These are phyloP conservation scores for Turnera subulata DNA, from an alignment of 345 rosid species.

Conservation along the genomic window DNA sequence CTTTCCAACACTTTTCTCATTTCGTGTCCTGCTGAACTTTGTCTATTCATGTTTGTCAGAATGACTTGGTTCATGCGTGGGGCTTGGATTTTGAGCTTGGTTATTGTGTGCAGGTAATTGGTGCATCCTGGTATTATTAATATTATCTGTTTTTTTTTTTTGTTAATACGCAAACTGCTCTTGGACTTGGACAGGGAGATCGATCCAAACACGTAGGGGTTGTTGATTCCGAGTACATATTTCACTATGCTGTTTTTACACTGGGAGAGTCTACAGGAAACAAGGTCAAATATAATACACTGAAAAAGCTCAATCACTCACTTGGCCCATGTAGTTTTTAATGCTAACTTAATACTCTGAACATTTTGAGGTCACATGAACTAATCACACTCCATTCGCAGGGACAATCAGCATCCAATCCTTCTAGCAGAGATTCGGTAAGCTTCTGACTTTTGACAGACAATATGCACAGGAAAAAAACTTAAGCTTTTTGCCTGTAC, in stretches of 20 bases:
- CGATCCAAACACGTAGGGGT: constrained; percentile 62
- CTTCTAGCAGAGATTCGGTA: constrained; percentile 48
- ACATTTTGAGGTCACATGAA: no score
- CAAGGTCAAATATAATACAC: constrained; percentile 29
- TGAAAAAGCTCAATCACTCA: background rate
- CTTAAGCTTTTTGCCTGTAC: no score
- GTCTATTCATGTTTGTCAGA: constrained; percentile 33
- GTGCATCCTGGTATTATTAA: constrained; percentile 2
- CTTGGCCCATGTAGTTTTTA: background rate
- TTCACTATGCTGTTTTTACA: constrained; percentile 60
- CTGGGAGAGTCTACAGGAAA: constrained; percentile 48
- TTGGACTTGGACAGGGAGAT: constrained; percentile 49
- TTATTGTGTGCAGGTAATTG: constrained; percentile 66
- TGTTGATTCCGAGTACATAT: constrained; percentile 68
- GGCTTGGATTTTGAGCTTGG: constrained; percentile 76
- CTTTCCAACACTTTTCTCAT: no score
- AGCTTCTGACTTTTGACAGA: constrained; percentile 10
- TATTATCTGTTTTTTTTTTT: background rate
- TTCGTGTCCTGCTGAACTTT: no score
- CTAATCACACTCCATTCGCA: constrained; percentile 6
- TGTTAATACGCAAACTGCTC: background rate
- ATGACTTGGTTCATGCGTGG: constrained; percentile 75
- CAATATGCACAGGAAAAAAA: no score
- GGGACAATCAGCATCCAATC: constrained; percentile 18
- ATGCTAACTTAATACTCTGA: no score